Evolutionary conservation across 345 rosid genomes (phyloP).

Genomic region (Iberis pinnata): DNA sequence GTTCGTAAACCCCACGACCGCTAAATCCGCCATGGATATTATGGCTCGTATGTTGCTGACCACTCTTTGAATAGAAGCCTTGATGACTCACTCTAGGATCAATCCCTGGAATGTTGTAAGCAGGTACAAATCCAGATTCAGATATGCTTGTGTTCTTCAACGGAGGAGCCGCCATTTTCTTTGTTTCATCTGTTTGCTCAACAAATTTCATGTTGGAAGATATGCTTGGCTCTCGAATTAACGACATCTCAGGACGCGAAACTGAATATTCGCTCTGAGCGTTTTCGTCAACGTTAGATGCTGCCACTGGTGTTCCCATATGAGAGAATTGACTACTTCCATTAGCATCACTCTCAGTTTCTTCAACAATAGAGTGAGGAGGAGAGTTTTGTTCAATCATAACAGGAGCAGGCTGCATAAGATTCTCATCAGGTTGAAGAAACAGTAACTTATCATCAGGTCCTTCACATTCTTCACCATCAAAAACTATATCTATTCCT

Average conservation of each 20-base stretch:
- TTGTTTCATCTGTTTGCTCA: conserved; percentile 65
- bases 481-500: conserved; percentile 91
- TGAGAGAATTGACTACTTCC: conserved; percentile 60
- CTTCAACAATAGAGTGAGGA: conserved; percentile 89
- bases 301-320: conserved; percentile 59
- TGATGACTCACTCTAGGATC: conserved; percentile 64
- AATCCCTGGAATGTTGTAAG: conserved; percentile 40
- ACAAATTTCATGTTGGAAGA: conserved; percentile 71
- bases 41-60: conserved; percentile 47
- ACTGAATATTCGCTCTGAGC: conserved; percentile 74
- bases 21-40: conserved; percentile 34
- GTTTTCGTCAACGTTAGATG: conserved; percentile 64
- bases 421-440: conserved; percentile 85
- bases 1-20: conserved; percentile 69
- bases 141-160: conserved; percentile 32
- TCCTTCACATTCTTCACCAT: conserved; percentile 83
- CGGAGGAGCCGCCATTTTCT: conserved; percentile 44
- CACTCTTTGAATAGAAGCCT: conserved; percentile 55
- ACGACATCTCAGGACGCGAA: conserved; percentile 59
- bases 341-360: conserved; percentile 79
- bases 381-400: conserved; percentile 72
- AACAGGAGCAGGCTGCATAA: conserved; percentile 68
- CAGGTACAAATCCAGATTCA: conserved; percentile 53
- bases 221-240: conserved; percentile 73
- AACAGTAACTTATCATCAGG: conserved; percentile 79